Evolutionary conservation across 163 green algal species (phyloP), one percentile per base, ranked within the genome.

Genomic region (Coccomyxa subellipsoidea): DNA sequence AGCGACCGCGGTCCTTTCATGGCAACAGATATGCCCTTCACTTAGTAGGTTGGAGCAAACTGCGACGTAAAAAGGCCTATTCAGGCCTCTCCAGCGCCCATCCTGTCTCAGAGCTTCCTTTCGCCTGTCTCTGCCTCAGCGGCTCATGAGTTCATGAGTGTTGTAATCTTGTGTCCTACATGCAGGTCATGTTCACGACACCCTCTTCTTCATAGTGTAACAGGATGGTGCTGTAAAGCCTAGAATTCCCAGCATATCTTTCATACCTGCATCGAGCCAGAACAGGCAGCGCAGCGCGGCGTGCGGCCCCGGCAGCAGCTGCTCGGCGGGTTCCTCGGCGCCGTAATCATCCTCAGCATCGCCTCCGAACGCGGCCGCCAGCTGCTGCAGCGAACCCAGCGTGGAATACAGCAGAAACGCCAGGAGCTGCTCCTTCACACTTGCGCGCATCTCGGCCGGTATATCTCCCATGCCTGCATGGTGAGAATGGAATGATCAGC

Each of bases 281-380:
- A 91, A 84, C 76, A 95, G 88, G 80, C 89, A 84, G 69, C 91
- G 88, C 83, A 96, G 84, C 75, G 88, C 90, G 27, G 93, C 88
- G 78, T 90, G 83, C 83, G 89, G 25, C 87, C 90, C 79, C 73
- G 75, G 72, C 75, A 84, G 72, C 47, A 54, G 53, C 21, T 31
- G 47, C 15, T 80, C 69, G 18, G 70, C 31, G 3, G 70, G 18
- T 31, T 38, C 70, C 31, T 47, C 70, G 10, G 18, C 12, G 70
- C 18, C 70, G 70, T 40, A 40, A 8, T 77, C 70, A 34, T 77
- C 38, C 15, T 23, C 8, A 0, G 72, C n/a, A 7, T 36, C 38
- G 12, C 70, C 70, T 8, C 70, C 70, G n/a, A 69, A 71, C 0
- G 54, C 81, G 25, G 77, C 53, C 31, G 79, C 38, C 72, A 82